These are phyloP conservation scores for Calocybe cyanea DNA, from an alignment of 768 basidiomycete species.

Conservation along the genomic window DNA sequence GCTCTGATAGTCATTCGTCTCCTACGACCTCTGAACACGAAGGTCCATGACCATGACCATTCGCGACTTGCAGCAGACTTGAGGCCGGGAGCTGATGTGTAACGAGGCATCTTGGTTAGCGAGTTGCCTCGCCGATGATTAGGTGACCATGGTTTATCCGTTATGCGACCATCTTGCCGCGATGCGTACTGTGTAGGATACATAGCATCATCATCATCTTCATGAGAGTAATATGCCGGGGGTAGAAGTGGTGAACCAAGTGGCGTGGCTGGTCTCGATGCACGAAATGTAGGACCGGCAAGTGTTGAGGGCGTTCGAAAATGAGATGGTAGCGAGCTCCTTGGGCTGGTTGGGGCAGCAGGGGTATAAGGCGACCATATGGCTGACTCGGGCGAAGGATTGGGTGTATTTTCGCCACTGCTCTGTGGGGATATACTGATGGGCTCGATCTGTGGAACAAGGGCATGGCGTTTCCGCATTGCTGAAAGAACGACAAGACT, in stretches of 20 bases:
- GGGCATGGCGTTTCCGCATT: constrained; percentile 35
- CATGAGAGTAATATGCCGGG: constrained; percentile 28
- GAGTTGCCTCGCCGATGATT: constrained; percentile 15
- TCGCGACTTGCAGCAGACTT: constrained; percentile 19
- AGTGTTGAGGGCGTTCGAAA: constrained; percentile 36
- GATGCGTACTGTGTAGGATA: constrained; percentile 47
- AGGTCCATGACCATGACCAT: constrained; percentile 48
- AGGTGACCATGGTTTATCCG: constrained; percentile 34
- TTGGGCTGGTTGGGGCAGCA: constrained; percentile 35
- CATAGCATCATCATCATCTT: constrained; percentile 50
- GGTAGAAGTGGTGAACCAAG: constrained; percentile 33
- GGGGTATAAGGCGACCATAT: constrained; percentile 42
- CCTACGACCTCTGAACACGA: constrained; percentile 50
- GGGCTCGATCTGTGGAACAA: constrained; percentile 23
- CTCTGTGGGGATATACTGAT: constrained; percentile 28
- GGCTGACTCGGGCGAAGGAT: constrained; percentile 30
- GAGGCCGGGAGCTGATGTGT: constrained; percentile 33
- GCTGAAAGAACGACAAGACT: constrained; percentile 46
- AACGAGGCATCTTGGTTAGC: constrained; percentile 23
- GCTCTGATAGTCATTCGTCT: constrained; percentile 48
- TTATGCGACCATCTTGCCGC: constrained; percentile 30
- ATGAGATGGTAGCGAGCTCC: constrained; percentile 30
- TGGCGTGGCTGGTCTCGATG: constrained; percentile 40
- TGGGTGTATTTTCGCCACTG: constrained; percentile 21
- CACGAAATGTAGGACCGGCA: constrained; percentile 35